Base-by-base conservation (phyloP, 805 yeast species). In the Candida patagonica region DNA sequence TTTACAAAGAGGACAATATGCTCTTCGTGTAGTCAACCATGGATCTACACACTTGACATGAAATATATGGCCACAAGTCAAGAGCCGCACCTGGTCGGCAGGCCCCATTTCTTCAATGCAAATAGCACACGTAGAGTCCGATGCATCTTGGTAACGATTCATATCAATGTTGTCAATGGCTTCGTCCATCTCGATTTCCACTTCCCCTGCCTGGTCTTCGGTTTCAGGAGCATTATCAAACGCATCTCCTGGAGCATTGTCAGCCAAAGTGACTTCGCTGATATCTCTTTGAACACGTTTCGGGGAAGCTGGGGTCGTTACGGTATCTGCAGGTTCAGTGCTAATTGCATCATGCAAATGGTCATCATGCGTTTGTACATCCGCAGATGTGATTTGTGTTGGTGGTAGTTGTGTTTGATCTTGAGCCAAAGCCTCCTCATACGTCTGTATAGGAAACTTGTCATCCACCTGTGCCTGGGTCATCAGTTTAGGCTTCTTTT, bases 1-100 rank as follows among this genome's bases (percentile, higher is more conserved):
- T 52, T 82, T 80, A 59, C 94, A 83, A 66, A 78, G 76, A 7
- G 94, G 94, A 55, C 94, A 84, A 50, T 84, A 78, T 1, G 87
- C 87, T 37, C 80, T 69, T 49, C 88, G 66, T 47, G 73, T 71
- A 3, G 74, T 76, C 34, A 84, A 62, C 94, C 94, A 83, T 2
- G 88, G 87, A 47, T 80, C 86, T 39, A 84, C 68, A 59, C 94
- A 84, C n/a, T 70, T 77, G 15, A 77, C 66, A 53, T 84, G 94
- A 68, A 78, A 84, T 2, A 80, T 85, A 59, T 84, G 94, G 2
- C 87, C 86, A 61, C 94, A 84, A 6, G 80, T 66, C 31, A 84
- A 66, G 0, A 85, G 85, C 38, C 94, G 71, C 1, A 84, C 85
- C 0, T 57, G 53, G 39, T 80, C 86, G 13, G 68, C 75, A 37